Evolutionary conservation across 306 rosid genomes (phyloP).

Genomic region (Clitoria ternatea): DNA sequence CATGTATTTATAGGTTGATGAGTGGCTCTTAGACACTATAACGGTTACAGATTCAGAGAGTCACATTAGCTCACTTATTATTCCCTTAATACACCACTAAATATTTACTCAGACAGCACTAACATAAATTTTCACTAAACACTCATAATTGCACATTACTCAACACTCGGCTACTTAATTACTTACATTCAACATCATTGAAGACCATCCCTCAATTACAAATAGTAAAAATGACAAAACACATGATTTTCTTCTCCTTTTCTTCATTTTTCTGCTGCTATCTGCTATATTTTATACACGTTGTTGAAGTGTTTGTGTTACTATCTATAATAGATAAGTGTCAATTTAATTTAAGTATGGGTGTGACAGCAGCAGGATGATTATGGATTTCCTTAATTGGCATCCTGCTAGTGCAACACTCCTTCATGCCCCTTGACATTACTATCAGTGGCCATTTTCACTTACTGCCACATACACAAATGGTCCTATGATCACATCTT

Average conservation of each 20-base stretch:
- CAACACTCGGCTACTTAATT: neutral
- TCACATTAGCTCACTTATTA: too few species aligned
- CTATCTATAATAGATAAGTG: too few species aligned
- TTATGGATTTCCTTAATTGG: neutral
- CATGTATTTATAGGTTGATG: too few species aligned
- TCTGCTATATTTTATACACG: neutral
- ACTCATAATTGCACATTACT: too few species aligned
- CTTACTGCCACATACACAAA: conserved; percentile 69
- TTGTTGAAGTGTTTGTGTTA: neutral
- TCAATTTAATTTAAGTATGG: neutral
- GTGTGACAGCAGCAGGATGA: neutral
- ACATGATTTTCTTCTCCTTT: neutral
- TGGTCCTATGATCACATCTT: conserved; percentile 49
- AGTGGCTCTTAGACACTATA: too few species aligned
- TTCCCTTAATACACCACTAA: too few species aligned
- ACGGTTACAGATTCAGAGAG: too few species aligned
- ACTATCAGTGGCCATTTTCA: conserved; percentile 20
- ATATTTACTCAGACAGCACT: too few species aligned
- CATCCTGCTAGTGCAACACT: neutral
- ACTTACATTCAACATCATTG: conserved; percentile 12
- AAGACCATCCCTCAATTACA: neutral
- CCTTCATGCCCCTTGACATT: neutral
- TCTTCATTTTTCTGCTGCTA: neutral
- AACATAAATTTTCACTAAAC: too few species aligned
- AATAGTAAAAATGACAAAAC: conserved; percentile 10